phyloP scores from a whole-genome alignment of 805 yeast species.

The Tetrapisispora arboricola region DNA sequence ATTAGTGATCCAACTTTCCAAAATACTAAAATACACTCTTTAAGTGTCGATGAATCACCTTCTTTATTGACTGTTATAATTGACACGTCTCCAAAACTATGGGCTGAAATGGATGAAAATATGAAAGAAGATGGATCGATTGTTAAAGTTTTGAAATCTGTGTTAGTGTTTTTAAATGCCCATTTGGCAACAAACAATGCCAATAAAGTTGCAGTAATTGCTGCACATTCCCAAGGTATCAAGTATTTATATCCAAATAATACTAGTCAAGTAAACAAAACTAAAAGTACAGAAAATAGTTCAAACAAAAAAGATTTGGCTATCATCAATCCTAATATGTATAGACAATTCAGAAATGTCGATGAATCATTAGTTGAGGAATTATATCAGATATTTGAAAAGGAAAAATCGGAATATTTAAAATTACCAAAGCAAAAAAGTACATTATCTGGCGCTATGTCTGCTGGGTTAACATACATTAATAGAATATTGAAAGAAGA shows the following conservation, averaged over 20 bases:
- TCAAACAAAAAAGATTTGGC: conserved; percentile 13
- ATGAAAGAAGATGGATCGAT: conserved; percentile 31
- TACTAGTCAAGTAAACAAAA: conserved; percentile 9
- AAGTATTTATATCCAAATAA: conserved; percentile 54
- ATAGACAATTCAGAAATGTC: conserved; percentile 70
- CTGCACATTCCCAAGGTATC: conserved; percentile 64
- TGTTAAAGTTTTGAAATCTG: conserved; percentile 45
- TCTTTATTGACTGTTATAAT: conserved; percentile 68
- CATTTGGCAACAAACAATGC: conserved; percentile 79
- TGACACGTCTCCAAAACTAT: conserved; percentile 57
- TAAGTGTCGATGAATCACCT: conserved; percentile 50
- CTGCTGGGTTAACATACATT: conserved; percentile 71
- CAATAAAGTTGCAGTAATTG: conserved; percentile 73
- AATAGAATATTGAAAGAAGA: conserved; percentile 52
- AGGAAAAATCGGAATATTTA: conserved; percentile 16
- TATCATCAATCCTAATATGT: conserved; percentile 53
- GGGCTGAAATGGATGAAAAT: conserved; percentile 30
- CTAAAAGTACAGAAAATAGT: not conserved
- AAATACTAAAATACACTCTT: conserved; percentile 14
- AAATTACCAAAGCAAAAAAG: conserved; percentile 32
- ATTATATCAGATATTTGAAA: conserved; percentile 38
- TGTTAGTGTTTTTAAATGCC: conserved; percentile 73
- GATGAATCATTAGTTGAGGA: conserved; percentile 63
- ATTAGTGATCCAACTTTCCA: conserved; percentile 28
- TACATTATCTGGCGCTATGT: conserved; percentile 65